Evolutionary conservation across 1,284 basidiomycete genomes (phyloP), one percentile per base, ranked within the genome.

Genomic region (Agaricales sp.): DNA sequence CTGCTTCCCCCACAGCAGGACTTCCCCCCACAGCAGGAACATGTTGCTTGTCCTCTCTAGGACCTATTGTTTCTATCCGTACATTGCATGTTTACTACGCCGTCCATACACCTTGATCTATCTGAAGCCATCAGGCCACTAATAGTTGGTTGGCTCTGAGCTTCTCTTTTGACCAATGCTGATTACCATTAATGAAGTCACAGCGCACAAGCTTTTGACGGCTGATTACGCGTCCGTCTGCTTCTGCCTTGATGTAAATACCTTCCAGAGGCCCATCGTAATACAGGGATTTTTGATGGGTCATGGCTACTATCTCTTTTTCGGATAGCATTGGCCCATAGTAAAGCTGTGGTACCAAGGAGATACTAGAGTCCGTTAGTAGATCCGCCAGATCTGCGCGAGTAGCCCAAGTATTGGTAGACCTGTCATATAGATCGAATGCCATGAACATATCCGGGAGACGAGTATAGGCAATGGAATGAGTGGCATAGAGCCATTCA

Each of bases 101-200:
- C n/a, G n/a, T n/a, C n/a, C n/a, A n/a, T n/a, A n/a, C n/a, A n/a
- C n/a, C n/a, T n/a, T n/a, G n/a, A n/a, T n/a, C n/a, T n/a, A n/a
- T n/a, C n/a, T n/a, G n/a, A n/a, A n/a, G n/a, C n/a, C n/a, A n/a
- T n/a, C n/a, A n/a, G n/a, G n/a, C n/a, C n/a, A n/a, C n/a, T 35
- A 35, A 35, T 11, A 48, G 45, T 14, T 63, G 63, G 60, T 81
- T 81, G 11, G 69, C 57, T 25, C 60, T 58, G 6, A 78, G 43
- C 21, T 59, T 63, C 0, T 70, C 74, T 55, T 64, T 70, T 3
- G 69, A 68, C 80, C 80, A 82, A 55, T 82, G 79, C 53, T 80
- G 75, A 57, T 81, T 79, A 2, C 79, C 78, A 46, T 76, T 66
- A 54, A 81, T 79, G 54, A 82, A 81, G 59, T 81, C 78, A 3